Percentiles rank a stretch among this genome's conserved stretches.
Conservation (phyloP, 306 rosid genomes). For the Vachellia pachyceras region DNA sequence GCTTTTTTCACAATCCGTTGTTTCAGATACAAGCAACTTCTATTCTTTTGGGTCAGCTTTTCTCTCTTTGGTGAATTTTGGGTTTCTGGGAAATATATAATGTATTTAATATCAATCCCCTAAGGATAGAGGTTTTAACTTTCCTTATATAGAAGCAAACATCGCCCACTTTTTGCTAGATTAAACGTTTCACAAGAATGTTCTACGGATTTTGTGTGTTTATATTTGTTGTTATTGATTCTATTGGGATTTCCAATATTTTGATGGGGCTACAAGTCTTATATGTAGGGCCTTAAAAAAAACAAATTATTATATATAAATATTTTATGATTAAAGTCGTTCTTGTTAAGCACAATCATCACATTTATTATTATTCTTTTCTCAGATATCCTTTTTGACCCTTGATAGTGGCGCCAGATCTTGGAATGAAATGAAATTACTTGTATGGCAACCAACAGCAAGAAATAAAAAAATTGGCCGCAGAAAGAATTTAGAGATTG, state of each 20-base stretch:
- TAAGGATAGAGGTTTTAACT: constrained; percentile 62
- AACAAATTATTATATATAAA: not conserved
- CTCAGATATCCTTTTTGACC: constrained; percentile 37
- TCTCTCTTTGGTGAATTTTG: constrained; percentile 40
- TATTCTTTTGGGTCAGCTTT: constrained; percentile 59
- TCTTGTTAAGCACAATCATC: constrained; percentile 34
- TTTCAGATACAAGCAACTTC: constrained; percentile 84
- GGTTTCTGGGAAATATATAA: constrained; percentile 33
- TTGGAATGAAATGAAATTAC: not conserved
- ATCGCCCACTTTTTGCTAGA: constrained; percentile 44
- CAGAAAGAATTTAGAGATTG: not conserved
- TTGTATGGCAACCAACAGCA: not conserved
- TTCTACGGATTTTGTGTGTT: constrained; percentile 39
- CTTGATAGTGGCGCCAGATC: not conserved
- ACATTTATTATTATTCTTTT: constrained; percentile 32
- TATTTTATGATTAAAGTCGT: not conserved
- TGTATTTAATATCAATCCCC: constrained; percentile 38
- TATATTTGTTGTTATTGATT: not conserved
- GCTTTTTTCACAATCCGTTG: constrained; percentile 80
- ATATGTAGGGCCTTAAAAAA: constrained; percentile 11
- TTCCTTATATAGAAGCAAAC: constrained; percentile 75
- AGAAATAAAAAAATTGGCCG: not conserved
- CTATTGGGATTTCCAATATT: constrained; percentile 6
- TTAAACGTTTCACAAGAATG: constrained; percentile 32
- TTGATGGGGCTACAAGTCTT: not conserved